Base-by-base conservation (phyloP, 1,284 basidiomycete genomes). In the Jaminaea rosea region DNA sequence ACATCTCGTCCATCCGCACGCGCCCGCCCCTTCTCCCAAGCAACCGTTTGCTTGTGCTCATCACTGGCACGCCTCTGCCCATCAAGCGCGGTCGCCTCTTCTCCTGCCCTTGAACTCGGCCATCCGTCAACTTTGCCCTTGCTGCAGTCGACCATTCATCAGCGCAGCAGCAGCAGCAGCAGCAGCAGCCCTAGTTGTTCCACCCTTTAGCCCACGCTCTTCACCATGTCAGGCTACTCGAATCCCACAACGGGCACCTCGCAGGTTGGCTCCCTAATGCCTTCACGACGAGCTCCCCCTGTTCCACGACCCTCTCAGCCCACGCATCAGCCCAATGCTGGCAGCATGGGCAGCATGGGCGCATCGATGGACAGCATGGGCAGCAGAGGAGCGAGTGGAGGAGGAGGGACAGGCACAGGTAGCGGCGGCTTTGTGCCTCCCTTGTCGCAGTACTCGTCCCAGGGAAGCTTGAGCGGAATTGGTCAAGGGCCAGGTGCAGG, bases 241-340 rank as follows among this genome's bases (percentile, higher is more conserved):
- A 53, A 51, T 47, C 27, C 52, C 27, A 44, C 13, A n/a, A 4
- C n/a, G 4, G 36, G 52, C 50, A 19, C 44, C 4, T 52, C 51
- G 54, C 59, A 0, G 39, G 55, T 59, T 24, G 63, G 63, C 13
- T 65, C 63, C 1, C 47, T 68, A 41, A 68, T 63, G 17, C 65
- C 65, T 4, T 66, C 65, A 23, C 54, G 65, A n/a, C 61, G 62
- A 2, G 65, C 65, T n/a, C 65, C 65, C 7, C 65, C 65, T 9
- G 62, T 68, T 17, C 65, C 65, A 23, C 47, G 27, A 24, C 51
- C 52, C 39, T 53, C 56, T 34, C 58, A 60, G 44, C 57, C 61
- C 47, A 60, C 23, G 15, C 39, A 42, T 13, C 19, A 24, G 19
- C 17, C 19, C 19, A 17, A n/a, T 42, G 19, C 39, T 23, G 17